Evolutionary conservation across 2,329 filamentous ascomycete species (phyloP).

Genomic region (Teratosphaeria destructans): DNA sequence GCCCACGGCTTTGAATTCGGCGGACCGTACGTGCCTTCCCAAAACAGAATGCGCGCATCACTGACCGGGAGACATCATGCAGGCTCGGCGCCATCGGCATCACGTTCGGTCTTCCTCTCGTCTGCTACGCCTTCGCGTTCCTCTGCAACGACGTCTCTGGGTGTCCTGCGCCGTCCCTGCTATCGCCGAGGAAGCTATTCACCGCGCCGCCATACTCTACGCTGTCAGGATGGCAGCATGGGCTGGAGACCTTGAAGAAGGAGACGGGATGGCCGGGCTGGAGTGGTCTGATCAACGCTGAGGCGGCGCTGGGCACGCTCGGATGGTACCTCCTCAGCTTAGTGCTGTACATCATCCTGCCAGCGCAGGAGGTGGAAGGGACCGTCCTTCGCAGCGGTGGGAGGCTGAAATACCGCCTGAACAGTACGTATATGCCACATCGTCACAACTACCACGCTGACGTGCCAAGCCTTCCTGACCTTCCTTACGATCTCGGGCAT

Average conservation of each 20-base stretch:
- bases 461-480: constrained; percentile 57
- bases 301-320: constrained; percentile 58
- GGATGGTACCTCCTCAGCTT: constrained; percentile 71
- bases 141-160: constrained; percentile 87
- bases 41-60: not conserved
- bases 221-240: constrained; percentile 27
- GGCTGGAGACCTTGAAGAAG: constrained; percentile 59
- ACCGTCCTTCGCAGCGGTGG: constrained; percentile 60
- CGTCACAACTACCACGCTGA: not conserved
- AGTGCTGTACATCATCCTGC: constrained; percentile 64
- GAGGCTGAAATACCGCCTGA: constrained; percentile 69
- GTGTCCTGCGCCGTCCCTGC: constrained; percentile 74
- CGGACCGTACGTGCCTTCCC: constrained; percentile 33
- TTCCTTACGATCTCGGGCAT: constrained; percentile 61
- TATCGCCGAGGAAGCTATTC: constrained; percentile 58
- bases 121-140: constrained; percentile 72
- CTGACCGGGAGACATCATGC: not conserved
- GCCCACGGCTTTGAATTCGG: constrained; percentile 37
- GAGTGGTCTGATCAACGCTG: constrained; percentile 57
- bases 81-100: constrained; percentile 60
- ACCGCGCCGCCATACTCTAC: constrained; percentile 16
- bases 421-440: constrained; percentile 28
- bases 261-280: constrained; percentile 81
- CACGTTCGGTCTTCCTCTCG: constrained; percentile 67
- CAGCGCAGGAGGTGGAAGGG: constrained; percentile 61